Evolutionary conservation across 2,329 filamentous ascomycete genomes (phyloP).

Genomic region (Aspergillus ibericus): DNA sequence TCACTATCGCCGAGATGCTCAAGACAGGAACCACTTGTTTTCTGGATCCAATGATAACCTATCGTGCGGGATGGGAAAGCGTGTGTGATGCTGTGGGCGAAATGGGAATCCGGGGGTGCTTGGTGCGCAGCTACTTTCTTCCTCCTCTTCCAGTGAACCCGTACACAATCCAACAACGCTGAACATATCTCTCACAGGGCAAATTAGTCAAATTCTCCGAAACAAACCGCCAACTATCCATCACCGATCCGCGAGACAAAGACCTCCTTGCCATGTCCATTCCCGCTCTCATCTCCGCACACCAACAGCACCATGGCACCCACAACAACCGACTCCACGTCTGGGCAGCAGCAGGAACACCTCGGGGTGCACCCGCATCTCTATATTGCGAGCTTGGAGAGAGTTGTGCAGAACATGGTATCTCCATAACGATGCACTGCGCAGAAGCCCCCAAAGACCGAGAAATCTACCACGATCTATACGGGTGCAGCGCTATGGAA

Average conservation of each 20-base stretch:
- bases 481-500: slow-evolving; percentile 8
- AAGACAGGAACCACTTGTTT: slow-evolving; percentile 54
- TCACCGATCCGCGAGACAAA: slow-evolving; percentile 29
- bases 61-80: slow-evolving; percentile 12
- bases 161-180: fast-evolving
- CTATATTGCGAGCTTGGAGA: slow-evolving; percentile 2
- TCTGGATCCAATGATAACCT: slow-evolving; percentile 51
- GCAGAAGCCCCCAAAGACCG: slow-evolving; percentile 6
- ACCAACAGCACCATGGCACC: slow-evolving; percentile 19
- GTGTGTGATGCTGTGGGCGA: slow-evolving; percentile 45
- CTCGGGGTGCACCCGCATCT: neutral
- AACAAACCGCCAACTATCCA: slow-evolving; percentile 27
- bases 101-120: slow-evolving; percentile 47
- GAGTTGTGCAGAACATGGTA: neutral
- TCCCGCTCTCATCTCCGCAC: slow-evolving; percentile 21
- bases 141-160: neutral
- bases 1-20: slow-evolving; percentile 55
- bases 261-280: slow-evolving; percentile 32
- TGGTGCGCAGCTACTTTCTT: slow-evolving; percentile 18
- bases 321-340: slow-evolving; percentile 4
- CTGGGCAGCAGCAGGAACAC: slow-evolving; percentile 9
- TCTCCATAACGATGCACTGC: slow-evolving; percentile 11
- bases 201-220: slow-evolving; percentile 26
- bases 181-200: neutral
- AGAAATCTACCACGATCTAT: slow-evolving; percentile 7